phyloP scores from a whole-genome alignment of 768 basidiomycete species.

The Pleurotus salmoneostramineus region DNA sequence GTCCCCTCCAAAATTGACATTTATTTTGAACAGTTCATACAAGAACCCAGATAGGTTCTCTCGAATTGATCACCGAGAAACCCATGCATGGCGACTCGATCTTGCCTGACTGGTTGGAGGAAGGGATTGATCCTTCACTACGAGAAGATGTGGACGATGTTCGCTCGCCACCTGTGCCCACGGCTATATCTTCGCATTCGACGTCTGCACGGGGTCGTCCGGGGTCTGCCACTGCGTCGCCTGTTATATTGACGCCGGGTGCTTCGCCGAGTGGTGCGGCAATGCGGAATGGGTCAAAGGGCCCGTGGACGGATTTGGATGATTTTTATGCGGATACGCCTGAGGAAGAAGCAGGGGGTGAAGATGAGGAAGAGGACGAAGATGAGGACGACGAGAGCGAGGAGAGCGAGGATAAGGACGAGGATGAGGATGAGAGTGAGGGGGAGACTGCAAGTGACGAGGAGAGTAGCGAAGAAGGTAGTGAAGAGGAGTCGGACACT shows the following conservation, averaged over 20 bases:
- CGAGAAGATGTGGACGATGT: conserved; percentile 65
- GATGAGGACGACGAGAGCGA: conserved; percentile 23
- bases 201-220: conserved; percentile 16
- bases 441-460: conserved; percentile 19
- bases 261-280: conserved; percentile 41
- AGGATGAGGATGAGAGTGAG: conserved; percentile 26
- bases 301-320: conserved; percentile 60
- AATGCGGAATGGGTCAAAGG: conserved; percentile 31
- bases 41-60: conserved; percentile 55
- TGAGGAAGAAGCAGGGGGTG: conserved; percentile 20
- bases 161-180: conserved; percentile 25
- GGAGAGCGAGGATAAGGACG: conserved; percentile 20
- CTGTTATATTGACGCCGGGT: conserved; percentile 57
- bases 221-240: conserved; percentile 26
- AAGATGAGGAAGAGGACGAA: conserved; percentile 20
- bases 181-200: conserved; percentile 35
- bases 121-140: conserved; percentile 74
- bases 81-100: conserved; percentile 44
- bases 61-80: conserved; percentile 58
- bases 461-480: too few relatives aligned
- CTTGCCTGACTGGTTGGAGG: conserved; percentile 86
- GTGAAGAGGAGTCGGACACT: too few relatives aligned
- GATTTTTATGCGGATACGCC: conserved; percentile 65
- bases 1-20: conserved; percentile 5
- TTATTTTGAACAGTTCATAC: conserved; percentile 15